Evolutionary conservation across 495 filamentous ascomycete species (phyloP).

Genomic region (Trichoderma erinaceum): DNA sequence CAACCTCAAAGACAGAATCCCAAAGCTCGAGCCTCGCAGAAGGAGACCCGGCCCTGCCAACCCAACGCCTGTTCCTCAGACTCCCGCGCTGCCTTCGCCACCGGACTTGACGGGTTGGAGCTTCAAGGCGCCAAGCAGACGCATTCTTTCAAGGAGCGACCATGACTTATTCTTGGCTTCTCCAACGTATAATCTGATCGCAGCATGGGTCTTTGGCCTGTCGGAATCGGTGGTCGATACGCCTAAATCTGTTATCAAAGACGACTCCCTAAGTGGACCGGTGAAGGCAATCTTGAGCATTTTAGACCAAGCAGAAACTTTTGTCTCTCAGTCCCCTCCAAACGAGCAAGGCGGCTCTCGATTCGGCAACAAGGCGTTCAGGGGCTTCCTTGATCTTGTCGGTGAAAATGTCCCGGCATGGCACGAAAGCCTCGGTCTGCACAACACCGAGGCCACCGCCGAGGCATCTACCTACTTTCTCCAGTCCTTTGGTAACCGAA

Average conservation of each 20-base stretch:
- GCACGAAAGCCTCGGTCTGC: constrained; percentile 52
- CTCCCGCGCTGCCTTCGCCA: constrained; percentile 63
- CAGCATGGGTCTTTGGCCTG: constrained; percentile 79
- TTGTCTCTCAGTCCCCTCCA: constrained; percentile 64
- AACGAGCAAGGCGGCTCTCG: constrained; percentile 79
- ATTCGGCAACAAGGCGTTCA: constrained; percentile 92
- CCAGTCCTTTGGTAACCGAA: constrained; percentile 76
- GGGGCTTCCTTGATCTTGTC: constrained; percentile 70
- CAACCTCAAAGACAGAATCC: constrained; percentile 56
- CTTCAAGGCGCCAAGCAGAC: constrained; percentile 62
- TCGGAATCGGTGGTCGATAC: constrained; percentile 74
- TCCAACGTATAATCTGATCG: constrained; percentile 66
- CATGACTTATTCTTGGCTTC: constrained; percentile 77
- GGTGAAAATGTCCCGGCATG: constrained; percentile 47
- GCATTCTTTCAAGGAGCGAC: constrained; percentile 74
- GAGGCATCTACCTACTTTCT: constrained; percentile 77
- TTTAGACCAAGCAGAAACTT: constrained; percentile 57
- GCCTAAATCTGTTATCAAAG: constrained; percentile 59
- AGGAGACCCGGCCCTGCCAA: constrained; percentile 48
- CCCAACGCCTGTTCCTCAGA: constrained; percentile 61
- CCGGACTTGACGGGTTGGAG: constrained; percentile 46
- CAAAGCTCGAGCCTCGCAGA: constrained; percentile 61
- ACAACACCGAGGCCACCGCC: constrained; percentile 48
- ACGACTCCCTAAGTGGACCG: constrained; percentile 46
- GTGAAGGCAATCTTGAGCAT: constrained; percentile 63